Conservation (phyloP, 1,139 yeast species). For the Yamadazyma blattariae region DNA sequence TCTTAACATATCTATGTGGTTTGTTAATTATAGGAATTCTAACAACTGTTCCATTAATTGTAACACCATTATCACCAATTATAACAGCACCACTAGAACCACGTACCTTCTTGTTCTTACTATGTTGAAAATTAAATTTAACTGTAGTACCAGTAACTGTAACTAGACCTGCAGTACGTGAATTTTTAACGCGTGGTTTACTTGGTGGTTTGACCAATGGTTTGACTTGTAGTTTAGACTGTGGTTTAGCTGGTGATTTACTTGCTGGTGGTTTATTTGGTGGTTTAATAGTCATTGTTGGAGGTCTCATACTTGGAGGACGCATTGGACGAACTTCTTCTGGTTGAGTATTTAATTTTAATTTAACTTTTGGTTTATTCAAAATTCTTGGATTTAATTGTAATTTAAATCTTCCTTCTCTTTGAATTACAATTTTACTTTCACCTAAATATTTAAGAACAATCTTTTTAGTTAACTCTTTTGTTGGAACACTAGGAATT, state of each 20-base stretch:
- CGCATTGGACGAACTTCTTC: conserved; percentile 5
- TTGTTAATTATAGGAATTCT: conserved; percentile 1
- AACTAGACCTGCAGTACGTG: neutral
- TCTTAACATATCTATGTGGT: conserved; percentile 24
- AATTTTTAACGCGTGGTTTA: too few species aligned
- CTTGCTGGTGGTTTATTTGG: conserved; percentile 1
- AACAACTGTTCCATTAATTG: conserved; percentile 11
- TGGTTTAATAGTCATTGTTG: neutral
- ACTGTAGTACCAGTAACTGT: neutral
- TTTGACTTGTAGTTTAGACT: neutral
- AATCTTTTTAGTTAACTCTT: conserved; percentile 56
- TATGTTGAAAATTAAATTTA: neutral
- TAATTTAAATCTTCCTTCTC: conserved; percentile 47
- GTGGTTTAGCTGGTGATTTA: neutral
- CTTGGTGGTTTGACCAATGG: neutral
- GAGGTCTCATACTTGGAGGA: conserved; percentile 5
- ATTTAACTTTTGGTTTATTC: conserved; percentile 8
- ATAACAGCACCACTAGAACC: neutral
- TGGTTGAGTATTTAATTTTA: conserved; percentile 20
- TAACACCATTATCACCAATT: conserved; percentile 10
- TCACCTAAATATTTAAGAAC: conserved; percentile 52
- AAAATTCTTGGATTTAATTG: conserved; percentile 26
- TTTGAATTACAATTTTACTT: conserved; percentile 41
- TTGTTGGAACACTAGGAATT: conserved; percentile 53
- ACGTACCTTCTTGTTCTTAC: neutral